Evolutionary conservation across 164 flowering plant species (phyloP), one percentile per base, ranked within the genome.

Genomic region (Berberis vulgaris): DNA sequence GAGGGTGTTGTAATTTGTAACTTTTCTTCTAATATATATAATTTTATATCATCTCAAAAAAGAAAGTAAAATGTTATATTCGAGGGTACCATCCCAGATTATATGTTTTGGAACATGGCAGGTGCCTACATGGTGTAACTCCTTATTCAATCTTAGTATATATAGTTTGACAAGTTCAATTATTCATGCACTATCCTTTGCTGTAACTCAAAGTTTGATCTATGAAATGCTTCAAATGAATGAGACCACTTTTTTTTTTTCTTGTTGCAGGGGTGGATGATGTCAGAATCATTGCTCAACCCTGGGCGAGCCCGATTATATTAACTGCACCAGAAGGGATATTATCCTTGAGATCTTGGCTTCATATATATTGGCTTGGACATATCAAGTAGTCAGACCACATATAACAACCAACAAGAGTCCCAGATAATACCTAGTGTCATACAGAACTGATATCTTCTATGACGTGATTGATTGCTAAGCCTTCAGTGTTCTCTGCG

Each of bases 221-320:
- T 7, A 8, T 52, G 54, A 52, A 3, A 11, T 52, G 11, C n/a
- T 52, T 46, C 6, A 46, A 46, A 46, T 46, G 49, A 46, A 46
- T 5, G 5, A 5, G 49, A 46, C 49, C 10, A 52, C 54, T 52
- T 52, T 5, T 9, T 3, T 3, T 49, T 59, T 7, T 68, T 10
- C 56, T 67, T 67, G 41, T 49, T 73, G 73, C 76, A 95, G 99
- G 99, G 99, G 2, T 95, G 99, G 99, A 71, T 73, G 65, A 91
- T 95, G 96, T 87, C 96, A 52, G 97, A 95, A 40, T 89, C 99
- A 58, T 83, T 81, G 69, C 94, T 95, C 42, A 95, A 95, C 71
- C 99, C 99, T 41, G 99, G 99, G 54, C 79, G 89, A 72, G 90
- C 97, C 63, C 85, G 99, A 55, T 59, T 88, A 7, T 83, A 69